Evolutionary conservation across 129 eudicot genomes (phyloP).

Genomic region (Centaurea solstitialis): DNA sequence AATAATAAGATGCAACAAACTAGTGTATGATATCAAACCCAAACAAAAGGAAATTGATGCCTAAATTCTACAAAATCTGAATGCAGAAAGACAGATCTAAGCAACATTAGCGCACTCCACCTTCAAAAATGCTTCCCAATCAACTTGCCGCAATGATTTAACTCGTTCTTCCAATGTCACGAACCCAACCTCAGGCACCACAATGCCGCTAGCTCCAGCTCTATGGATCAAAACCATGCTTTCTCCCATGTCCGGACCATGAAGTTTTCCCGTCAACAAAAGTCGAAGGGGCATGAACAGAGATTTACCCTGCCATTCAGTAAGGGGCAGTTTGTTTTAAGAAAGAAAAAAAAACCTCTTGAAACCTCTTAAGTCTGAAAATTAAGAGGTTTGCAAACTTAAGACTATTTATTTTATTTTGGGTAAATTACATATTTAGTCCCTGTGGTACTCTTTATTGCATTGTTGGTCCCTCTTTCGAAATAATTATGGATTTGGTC

Average conservation of each 20-base stretch:
- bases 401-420: too few species aligned
- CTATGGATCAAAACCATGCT: slow-evolving; percentile 52
- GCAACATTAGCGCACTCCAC: slow-evolving; percentile 46
- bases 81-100: background rate
- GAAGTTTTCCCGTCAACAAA: slow-evolving; percentile 90
- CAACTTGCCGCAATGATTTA: slow-evolving; percentile 50
- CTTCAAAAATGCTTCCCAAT: slow-evolving; percentile 59
- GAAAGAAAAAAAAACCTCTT: too few species aligned
- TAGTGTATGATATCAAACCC: too few species aligned
- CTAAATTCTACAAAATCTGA: background rate
- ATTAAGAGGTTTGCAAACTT: too few species aligned
- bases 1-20: background rate
- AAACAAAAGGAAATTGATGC: background rate
- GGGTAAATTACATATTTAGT: too few species aligned
- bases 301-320: slow-evolving; percentile 67
- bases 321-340: too few species aligned
- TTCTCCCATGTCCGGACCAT: slow-evolving; percentile 86
- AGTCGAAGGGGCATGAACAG: slow-evolving; percentile 97
- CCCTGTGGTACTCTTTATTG: too few species aligned
- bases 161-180: slow-evolving; percentile 65
- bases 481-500: too few species aligned
- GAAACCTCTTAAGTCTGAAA: too few species aligned
- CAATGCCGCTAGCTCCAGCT: slow-evolving; percentile 54
- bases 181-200: slow-evolving; percentile 58
- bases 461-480: too few species aligned